Conservation (phyloP, 805 yeast genomes). For the Priceomyces castillae region DNA sequence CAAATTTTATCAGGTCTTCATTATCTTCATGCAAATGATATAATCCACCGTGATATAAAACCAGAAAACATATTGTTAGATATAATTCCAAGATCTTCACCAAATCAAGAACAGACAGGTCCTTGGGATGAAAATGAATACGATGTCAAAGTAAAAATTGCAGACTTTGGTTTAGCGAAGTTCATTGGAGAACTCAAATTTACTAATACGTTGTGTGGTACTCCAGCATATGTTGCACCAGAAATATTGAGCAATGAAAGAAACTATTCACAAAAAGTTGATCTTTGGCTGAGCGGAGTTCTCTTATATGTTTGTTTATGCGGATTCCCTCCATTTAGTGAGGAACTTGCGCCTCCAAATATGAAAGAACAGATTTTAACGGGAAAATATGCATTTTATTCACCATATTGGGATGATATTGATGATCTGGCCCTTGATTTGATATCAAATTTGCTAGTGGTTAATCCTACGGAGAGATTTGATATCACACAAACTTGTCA, state of each 20-base stretch:
- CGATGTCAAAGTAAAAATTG: conserved; percentile 68
- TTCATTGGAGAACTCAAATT: conserved; percentile 69
- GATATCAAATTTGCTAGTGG: conserved; percentile 58
- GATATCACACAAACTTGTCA: conserved; percentile 36
- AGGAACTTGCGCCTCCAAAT: conserved; percentile 74
- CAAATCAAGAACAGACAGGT: conserved; percentile 35
- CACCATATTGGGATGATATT: conserved; percentile 77
- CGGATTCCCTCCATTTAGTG: conserved; percentile 85
- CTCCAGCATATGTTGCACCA: conserved; percentile 87
- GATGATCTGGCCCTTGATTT: conserved; percentile 64
- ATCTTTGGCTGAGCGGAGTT: conserved; percentile 82
- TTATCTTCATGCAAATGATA: conserved; percentile 39
- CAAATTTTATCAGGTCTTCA: conserved; percentile 43
- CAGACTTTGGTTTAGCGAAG: conserved; percentile 76
- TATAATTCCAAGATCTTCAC: conserved; percentile 42
- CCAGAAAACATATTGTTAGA: conserved; percentile 47
- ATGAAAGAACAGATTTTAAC: conserved; percentile 71
- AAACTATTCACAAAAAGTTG: conserved; percentile 68
- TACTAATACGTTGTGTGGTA: conserved; percentile 79
- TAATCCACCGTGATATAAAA: conserved; percentile 45
- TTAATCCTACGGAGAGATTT: conserved; percentile 45
- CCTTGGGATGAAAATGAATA: conserved; percentile 63
- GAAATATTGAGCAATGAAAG: conserved; percentile 60
- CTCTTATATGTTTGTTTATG: conserved; percentile 73
- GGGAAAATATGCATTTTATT: conserved; percentile 69